These are phyloP conservation scores for Corylus heterophylla DNA, from an alignment of 306 rosid genomes.

Conservation along the genomic window DNA sequence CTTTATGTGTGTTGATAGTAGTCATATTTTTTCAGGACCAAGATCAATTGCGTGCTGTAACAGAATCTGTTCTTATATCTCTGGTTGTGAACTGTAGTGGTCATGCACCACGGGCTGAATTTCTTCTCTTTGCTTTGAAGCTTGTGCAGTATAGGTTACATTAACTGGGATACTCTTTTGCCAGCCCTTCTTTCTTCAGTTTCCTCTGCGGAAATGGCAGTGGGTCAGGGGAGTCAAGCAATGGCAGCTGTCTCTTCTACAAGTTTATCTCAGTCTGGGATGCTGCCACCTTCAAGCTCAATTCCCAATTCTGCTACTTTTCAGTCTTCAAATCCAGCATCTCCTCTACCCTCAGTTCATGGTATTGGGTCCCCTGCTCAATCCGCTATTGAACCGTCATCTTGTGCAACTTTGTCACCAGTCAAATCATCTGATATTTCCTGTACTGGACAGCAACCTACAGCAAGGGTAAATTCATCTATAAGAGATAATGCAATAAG, in stretches of 20 bases:
- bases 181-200: conserved; percentile 86
- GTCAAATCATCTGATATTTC: conserved; percentile 78
- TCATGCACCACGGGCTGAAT: conserved; percentile 89
- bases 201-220: conserved; percentile 65
- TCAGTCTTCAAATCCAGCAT: conserved; percentile 88
- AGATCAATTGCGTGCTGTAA: conserved; percentile 80
- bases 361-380: conserved; percentile 90
- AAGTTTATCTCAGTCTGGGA: conserved; percentile 68
- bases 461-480: conserved; percentile 50
- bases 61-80: conserved; percentile 78
- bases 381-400: conserved; percentile 60
- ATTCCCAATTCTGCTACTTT: conserved; percentile 62
- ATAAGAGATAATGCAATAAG: conserved; percentile 77
- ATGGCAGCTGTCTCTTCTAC: conserved; percentile 59
- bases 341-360: conserved; percentile 80
- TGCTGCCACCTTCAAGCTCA: conserved; percentile 59
- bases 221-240: conserved; percentile 70
- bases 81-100: conserved; percentile 83
- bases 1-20: conserved; percentile 20
- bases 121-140: conserved; percentile 85
- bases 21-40: conserved; percentile 64
- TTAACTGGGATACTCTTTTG: conserved; percentile 88
- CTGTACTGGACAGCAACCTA: conserved; percentile 54
- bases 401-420: conserved; percentile 68
- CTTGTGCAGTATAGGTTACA: conserved; percentile 70